Percentiles rank a stretch among this genome's conserved stretches.
phyloP scores from a whole-genome alignment of 768 basidiomycete species.

The Mycena leptocephala region DNA sequence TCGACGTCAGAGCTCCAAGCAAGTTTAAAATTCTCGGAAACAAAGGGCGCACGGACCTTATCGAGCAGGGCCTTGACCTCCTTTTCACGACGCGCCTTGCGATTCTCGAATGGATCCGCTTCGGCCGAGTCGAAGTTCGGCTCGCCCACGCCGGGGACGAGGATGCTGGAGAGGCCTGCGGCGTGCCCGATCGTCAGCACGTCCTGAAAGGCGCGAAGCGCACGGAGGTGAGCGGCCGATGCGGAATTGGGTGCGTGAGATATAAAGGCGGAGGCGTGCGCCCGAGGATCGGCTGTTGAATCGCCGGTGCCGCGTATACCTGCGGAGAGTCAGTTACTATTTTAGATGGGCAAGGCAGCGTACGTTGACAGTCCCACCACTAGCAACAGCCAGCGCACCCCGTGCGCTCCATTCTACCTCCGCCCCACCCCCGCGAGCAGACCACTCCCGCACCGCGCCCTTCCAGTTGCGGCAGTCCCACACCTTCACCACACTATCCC shows the following conservation, averaged over 20 bases:
- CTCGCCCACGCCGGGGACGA: slow-evolving; percentile 95
- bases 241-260: slow-evolving; percentile 89
- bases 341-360: slow-evolving; percentile 40
- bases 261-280: slow-evolving; percentile 85
- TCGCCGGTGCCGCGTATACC: slow-evolving; percentile 82
- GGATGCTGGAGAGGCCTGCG: slow-evolving; percentile 85
- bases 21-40: background rate
- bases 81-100: slow-evolving; percentile 85
- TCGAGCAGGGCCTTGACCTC: slow-evolving; percentile 94
- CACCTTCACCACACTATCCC: slow-evolving; percentile 92
- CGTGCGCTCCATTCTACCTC: slow-evolving; percentile 90
- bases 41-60: slow-evolving; percentile 67
- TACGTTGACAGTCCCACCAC: slow-evolving; percentile 90
- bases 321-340: too few relatives aligned
- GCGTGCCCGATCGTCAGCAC: slow-evolving; percentile 85
- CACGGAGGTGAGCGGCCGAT: slow-evolving; percentile 81
- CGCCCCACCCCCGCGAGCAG: slow-evolving; percentile 74
- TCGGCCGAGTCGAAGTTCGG: slow-evolving; percentile 95
- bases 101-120: slow-evolving; percentile 95
- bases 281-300: slow-evolving; percentile 69
- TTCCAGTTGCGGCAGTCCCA: slow-evolving; percentile 99
- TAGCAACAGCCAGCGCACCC: slow-evolving; percentile 87
- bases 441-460: slow-evolving; percentile 86
- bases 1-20: too few relatives aligned
- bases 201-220: slow-evolving; percentile 95